A percentile compares a stretch with the other conserved stretches of the same genome.
Conservation (phyloP, 1,284 basidiomycete species). For the Boletus smithii region DNA sequence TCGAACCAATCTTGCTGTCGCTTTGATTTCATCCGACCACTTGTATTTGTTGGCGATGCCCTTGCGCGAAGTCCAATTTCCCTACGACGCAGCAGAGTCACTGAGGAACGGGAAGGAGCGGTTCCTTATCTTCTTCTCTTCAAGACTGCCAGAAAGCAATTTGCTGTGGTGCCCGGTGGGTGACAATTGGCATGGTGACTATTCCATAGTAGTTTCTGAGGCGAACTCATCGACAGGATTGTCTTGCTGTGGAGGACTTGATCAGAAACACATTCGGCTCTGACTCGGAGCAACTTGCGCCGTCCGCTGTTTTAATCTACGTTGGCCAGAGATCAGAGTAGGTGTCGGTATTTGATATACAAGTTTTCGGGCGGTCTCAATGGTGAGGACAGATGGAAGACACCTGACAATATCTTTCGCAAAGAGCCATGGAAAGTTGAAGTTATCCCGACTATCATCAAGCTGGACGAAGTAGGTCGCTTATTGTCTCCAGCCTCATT, state of each 20-base stretch:
- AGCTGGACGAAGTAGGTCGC: conserved; percentile 58
- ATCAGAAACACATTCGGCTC: conserved; percentile 57
- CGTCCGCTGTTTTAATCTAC: conserved; percentile 66
- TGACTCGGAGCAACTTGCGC: conserved; percentile 43
- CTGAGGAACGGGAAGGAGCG: conserved; percentile 43
- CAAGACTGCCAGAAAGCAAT: conserved; percentile 45
- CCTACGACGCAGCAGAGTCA: conserved; percentile 34
- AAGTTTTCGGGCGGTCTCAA: conserved; percentile 1
- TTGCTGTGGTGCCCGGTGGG: conserved; percentile 65
- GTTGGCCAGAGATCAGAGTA: conserved; percentile 70
- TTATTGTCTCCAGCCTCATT: conserved; percentile 4
- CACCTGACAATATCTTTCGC: conserved; percentile 59
- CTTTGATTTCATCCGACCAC: background rate
- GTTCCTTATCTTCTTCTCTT: conserved; percentile 67
- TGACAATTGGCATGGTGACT: conserved; percentile 9
- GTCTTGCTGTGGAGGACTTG: conserved; percentile 58
- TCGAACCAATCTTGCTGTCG: background rate
- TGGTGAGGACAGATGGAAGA: conserved; percentile 57
- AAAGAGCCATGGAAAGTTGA: conserved; percentile 62
- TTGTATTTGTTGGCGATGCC: conserved; percentile 22
- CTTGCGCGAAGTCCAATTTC: conserved; percentile 29
- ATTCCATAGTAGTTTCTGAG: conserved; percentile 4
- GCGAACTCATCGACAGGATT: conserved; percentile 56
- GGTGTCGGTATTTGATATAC: no score
- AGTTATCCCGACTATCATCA: conserved; percentile 72